phyloP scores from a whole-genome alignment of 2,329 filamentous ascomycete genomes.

The Triangularia verruculosa region DNA sequence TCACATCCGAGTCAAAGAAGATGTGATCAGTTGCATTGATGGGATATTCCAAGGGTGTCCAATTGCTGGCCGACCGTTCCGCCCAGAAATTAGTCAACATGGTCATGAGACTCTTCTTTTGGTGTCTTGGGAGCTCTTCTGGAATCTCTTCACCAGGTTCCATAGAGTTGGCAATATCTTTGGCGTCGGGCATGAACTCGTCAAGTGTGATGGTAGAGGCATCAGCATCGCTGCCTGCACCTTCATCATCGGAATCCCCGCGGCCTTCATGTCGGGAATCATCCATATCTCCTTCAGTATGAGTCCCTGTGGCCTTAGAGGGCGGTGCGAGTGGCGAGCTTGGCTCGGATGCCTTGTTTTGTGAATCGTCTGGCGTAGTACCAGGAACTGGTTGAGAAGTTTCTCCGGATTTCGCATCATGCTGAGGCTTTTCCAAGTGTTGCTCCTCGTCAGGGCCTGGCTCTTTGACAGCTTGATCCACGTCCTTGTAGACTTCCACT shows the following conservation, averaged over 20 bases:
- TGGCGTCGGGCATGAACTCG: constrained; percentile 62
- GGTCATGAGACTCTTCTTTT: constrained; percentile 90
- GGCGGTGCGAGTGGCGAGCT: constrained; percentile 16
- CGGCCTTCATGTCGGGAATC: constrained; percentile 50
- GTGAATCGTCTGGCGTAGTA: constrained; percentile 13
- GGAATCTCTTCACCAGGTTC: constrained; percentile 60
- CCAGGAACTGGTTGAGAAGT: constrained; percentile 14
- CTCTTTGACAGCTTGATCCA: constrained; percentile 88
- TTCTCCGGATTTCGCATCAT: constrained; percentile 35
- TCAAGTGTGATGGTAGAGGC: constrained; percentile 63
- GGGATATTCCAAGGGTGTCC: constrained; percentile 89
- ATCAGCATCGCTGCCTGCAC: constrained; percentile 68
- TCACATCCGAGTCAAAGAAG: constrained; percentile 94
- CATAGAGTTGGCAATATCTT: constrained; percentile 60
- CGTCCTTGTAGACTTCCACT: constrained; percentile 92
- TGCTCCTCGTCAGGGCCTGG: constrained; percentile 65
- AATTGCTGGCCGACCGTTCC: constrained; percentile 91
- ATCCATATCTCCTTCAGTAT: constrained; percentile 42
- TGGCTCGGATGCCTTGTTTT: constrained; percentile 14
- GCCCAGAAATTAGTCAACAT: constrained; percentile 98
- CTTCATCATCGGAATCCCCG: constrained; percentile 68
- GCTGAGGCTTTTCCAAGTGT: constrained; percentile 34
- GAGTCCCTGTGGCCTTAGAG: constrained; percentile 36
- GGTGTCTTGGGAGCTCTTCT: constrained; percentile 82
- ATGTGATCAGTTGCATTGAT: constrained; percentile 86